Evolutionary conservation across 805 yeast genomes (phyloP), one percentile per base, ranked within the genome.

Genomic region (Spathaspora gorwiae): DNA sequence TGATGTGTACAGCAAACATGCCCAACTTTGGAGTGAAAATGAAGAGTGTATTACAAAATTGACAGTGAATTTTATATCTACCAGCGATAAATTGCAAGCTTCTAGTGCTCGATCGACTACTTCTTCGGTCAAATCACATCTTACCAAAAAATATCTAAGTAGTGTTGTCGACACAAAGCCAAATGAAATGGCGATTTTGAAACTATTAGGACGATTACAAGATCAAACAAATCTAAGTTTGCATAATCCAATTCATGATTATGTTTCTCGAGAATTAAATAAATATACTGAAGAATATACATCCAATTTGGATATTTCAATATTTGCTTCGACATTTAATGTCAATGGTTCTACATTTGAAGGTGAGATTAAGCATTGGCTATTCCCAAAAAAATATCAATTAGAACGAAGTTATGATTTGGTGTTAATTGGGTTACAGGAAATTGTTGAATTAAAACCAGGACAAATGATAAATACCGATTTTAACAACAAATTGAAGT

Each of bases 391-490:
- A 27, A 3, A 29, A 29, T 29, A 29, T 29, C 40, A 24, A 55
- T 60, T 10, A 55, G 63, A 37, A 3, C 5, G 61, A 61, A n/a
- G 56, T 59, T 79, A 86, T 33, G 97, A 92, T 55, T 61, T 90
- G 2, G 81, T 87, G 15, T 84, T 84, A 1, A 73, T 94, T 50
- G 98, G 97, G 2, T 70, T 94, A 34, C 96, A 94, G 62, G 99
- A 94, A 56, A 83, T 90, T 31, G 68, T 60, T 10, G 97, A 90
- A 56, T 68, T 94, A 37, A 79, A 83, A 1, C 84, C 94, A 0
- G 88, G 92, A 11, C 86, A 87, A 57, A 88, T 89, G 81, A 75
- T 90, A 46, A 80, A 84, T 35, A 80, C 87, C 0, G 95, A 94
- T 56, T 79, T 81, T 1, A 69, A 71, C 26, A 78, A 81, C 33